Evolutionary conservation across 345 rosid genomes (phyloP), one percentile per base, ranked within the genome.

Genomic region (Pseudoturritis turrita): DNA sequence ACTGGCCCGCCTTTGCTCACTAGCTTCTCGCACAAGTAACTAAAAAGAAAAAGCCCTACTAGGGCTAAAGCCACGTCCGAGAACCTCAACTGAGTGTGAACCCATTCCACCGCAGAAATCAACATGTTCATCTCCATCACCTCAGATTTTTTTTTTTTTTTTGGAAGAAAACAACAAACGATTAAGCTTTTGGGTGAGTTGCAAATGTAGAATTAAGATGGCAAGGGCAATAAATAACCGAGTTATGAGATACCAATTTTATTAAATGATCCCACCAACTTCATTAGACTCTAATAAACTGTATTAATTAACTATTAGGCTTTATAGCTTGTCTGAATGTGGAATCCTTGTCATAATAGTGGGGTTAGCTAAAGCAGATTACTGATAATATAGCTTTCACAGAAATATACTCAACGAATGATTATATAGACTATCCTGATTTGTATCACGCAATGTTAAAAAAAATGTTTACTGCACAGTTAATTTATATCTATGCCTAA

Each of bases 1-100:
- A 84, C 89, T 2, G 88, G 88, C 6, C 72, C 77, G 47, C 87
- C 92, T 55, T 82, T 86, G 75, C 76, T 86, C 22, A 76, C 19
- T 63, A 86, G 28, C 62, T 82, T 85, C 63, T 92, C 85, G 0
- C 63, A 65, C 23, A 83, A 58, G 68, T 86, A 88, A 29, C 84
- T 75, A 65, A 85, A 81, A 68, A 86, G 36, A 61, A 89, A 82
- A 36, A 89, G 55, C 28, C 82, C 83, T 47, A 78, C 33, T n/a
- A 81, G 70, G 15, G 89, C 83, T 41, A 83, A 13, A 21, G 61
- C 78, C 31, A 81, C 26, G 64, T 88, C 95, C 71, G 67, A 78
- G 1, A 78, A 72, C 6, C 80, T 65, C 52, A 74, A 40, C 61
- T 80, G 64, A 29, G 54, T 19, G 50, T 23, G 52, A 14, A 79